A percentile compares a stretch with the other conserved stretches of the same genome.
These are phyloP conservation scores for Bacidia gigantensis DNA, from an alignment of 495 filamentous ascomycete species.

Conservation along the genomic window DNA sequence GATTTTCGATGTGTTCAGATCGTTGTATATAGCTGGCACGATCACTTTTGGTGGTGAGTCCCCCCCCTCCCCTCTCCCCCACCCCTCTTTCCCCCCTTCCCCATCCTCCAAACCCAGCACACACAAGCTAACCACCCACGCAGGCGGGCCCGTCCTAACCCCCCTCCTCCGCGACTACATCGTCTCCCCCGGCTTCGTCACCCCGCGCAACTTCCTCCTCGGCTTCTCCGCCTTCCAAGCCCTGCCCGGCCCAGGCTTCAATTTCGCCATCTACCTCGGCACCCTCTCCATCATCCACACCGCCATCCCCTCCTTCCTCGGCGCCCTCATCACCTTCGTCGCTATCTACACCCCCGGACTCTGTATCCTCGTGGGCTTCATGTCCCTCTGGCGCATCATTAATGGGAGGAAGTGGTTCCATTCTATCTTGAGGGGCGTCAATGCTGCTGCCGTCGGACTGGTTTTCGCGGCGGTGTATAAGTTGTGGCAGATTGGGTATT, in stretches of 20 bases:
- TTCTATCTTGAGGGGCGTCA: slow-evolving; percentile 50
- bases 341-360: slow-evolving; percentile 67
- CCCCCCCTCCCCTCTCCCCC: slow-evolving; percentile 67
- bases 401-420: slow-evolving; percentile 40
- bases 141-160: slow-evolving; percentile 74
- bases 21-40: slow-evolving; percentile 74
- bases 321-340: slow-evolving; percentile 50
- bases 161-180: slow-evolving; percentile 68
- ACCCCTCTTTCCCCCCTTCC: slow-evolving; percentile 61
- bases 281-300: slow-evolving; percentile 37
- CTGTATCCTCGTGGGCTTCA: slow-evolving; percentile 47
- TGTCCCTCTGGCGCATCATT: slow-evolving; percentile 55
- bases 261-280: slow-evolving; percentile 71
- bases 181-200: slow-evolving; percentile 65
- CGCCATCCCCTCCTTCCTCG: slow-evolving; percentile 29
- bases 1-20: slow-evolving; percentile 53
- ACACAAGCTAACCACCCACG: not conserved
- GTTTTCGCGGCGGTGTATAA: slow-evolving; percentile 77
- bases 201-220: slow-evolving; percentile 64
- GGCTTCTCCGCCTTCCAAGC: slow-evolving; percentile 73
- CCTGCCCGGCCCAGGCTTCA: slow-evolving; percentile 80
- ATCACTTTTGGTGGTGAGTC: slow-evolving; percentile 82
- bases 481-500: slow-evolving; percentile 64
- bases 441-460: slow-evolving; percentile 63
- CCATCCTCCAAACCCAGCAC: no score